A percentile compares a stretch with the other conserved stretches of the same genome.
Conservation (phyloP, 495 filamentous ascomycete species). For the Annulohypoxylon maeteangense region DNA sequence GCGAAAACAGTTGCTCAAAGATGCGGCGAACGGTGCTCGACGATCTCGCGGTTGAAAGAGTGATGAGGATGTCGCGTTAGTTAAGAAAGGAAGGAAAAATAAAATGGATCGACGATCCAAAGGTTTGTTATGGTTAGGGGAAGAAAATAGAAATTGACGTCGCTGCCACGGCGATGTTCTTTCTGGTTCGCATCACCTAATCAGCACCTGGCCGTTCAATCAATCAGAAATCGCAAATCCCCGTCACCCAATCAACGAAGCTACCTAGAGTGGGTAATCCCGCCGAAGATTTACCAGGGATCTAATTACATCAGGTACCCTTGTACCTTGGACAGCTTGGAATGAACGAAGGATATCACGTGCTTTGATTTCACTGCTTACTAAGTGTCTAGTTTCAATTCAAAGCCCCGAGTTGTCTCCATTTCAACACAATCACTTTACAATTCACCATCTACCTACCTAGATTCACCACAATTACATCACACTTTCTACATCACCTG, state of each 20-base stretch:
- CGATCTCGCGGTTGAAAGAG: neutral
- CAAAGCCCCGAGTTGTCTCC: neutral
- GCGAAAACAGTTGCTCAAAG: conserved; percentile 6
- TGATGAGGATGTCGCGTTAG: conserved; percentile 5
- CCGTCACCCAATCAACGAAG: conserved; percentile 40
- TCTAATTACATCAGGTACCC: neutral
- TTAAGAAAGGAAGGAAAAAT: conserved; percentile 22
- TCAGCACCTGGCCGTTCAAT: conserved; percentile 14
- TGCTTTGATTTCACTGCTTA: neutral
- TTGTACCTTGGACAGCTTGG: neutral
- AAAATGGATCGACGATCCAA: conserved; percentile 13
- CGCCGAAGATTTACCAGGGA: conserved; percentile 28
- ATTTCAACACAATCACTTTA: neutral
- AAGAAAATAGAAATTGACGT: conserved; percentile 36
- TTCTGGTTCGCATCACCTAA: conserved; percentile 6
- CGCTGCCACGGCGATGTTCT: conserved; percentile 26
- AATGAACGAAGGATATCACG: neutral
- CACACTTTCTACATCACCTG: neutral
- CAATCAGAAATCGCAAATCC: conserved; percentile 36
- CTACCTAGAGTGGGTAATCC: conserved; percentile 17
- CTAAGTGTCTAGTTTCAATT: neutral
- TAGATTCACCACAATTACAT: neutral
- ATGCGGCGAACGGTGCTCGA: neutral
- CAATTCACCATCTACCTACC: neutral
- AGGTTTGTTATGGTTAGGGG: conserved; percentile 35